phyloP scores from a whole-genome alignment of 768 basidiomycete genomes.

The Tylopilus subfusipes region DNA sequence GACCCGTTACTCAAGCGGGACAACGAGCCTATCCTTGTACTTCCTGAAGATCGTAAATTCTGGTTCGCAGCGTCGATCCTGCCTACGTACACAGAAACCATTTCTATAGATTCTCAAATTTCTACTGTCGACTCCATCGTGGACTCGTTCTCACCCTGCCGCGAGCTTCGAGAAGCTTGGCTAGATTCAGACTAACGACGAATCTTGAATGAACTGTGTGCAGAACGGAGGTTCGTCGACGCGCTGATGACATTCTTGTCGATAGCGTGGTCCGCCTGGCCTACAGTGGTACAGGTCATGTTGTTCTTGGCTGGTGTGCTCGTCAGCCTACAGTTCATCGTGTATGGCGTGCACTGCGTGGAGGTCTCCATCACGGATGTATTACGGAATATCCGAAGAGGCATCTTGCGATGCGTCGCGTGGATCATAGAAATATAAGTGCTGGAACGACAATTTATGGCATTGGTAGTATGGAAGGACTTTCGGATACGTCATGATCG shows the following conservation, averaged over 20 bases:
- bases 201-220: slow-evolving; percentile 45
- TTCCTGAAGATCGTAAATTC: slow-evolving; percentile 12
- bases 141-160: slow-evolving; percentile 53
- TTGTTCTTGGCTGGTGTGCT: slow-evolving; percentile 56
- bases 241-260: slow-evolving; percentile 57
- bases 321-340: slow-evolving; percentile 63
- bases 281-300: slow-evolving; percentile 54
- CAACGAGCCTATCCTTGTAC: slow-evolving; percentile 12
- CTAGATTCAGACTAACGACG: slow-evolving; percentile 48
- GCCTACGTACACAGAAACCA: slow-evolving; percentile 44
- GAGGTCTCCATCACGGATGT: slow-evolving; percentile 11
- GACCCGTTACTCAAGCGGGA: slow-evolving; percentile 14
- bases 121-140: slow-evolving; percentile 38
- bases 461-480: neutral
- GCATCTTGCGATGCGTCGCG: slow-evolving; percentile 10
- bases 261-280: slow-evolving; percentile 64
- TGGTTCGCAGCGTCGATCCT: slow-evolving; percentile 40
- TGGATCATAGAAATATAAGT: slow-evolving; percentile 6
- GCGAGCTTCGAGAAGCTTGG: slow-evolving; percentile 42
- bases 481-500: neutral
- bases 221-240: slow-evolving; percentile 67
- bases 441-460: neutral
- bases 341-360: slow-evolving; percentile 43
- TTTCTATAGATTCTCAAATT: slow-evolving; percentile 28
- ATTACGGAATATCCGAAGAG: slow-evolving; percentile 6